Base-by-base conservation (phyloP, 73 alveolate species). In the Paramecium octaurelia region DNA sequence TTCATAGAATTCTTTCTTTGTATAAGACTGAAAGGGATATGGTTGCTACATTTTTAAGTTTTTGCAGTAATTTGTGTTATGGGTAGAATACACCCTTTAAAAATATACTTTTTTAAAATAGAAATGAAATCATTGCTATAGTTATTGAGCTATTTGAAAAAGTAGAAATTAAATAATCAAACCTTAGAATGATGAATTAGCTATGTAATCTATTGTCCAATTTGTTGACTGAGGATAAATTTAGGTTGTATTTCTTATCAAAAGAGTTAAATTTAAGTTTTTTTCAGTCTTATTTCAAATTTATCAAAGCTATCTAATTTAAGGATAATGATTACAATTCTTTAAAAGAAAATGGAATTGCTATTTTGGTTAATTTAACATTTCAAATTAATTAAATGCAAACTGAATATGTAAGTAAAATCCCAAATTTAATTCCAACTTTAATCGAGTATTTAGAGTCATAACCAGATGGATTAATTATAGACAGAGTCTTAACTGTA, bases 311-410 rank as follows among this genome's bases (percentile, higher is more conserved):
- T 27, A 10, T 64, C 0, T 27, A 64, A 64, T 64, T 64, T n/a
- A 27, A 64, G 11, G 50, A 31, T 43, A 48, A 48, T 8, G 77
- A 80, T 11, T 20, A 42, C 7, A 80, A 40, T 43, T 29, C 18
- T 4, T 80, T 46, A n/a, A 64, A 80, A 48, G 94, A 89, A 44
- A 83, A 77, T 89, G 92, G 92, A 8, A 43, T 88, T 4, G 94
- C 94, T 14, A 54, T 88, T 8, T 71, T 88, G 16, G 94, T 88
- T 5, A 88, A 88, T 48, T 46, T 88, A 18, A 70, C 88, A 24
- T 89, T 71, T 70, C 18, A 89, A 23, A 83, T 83, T n/a, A 64
- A 29, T 75, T 23, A 23, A 75, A 38, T 29, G 0, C n/a, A 38
- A 75, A 12, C 23, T n/a, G n/a, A 80, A 10, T 80, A 44, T 20